A percentile compares a stretch with the other conserved stretches of the same genome.
These are phyloP conservation scores for Rosa persica DNA, from an alignment of 306 rosid genomes.

Conservation along the genomic window DNA sequence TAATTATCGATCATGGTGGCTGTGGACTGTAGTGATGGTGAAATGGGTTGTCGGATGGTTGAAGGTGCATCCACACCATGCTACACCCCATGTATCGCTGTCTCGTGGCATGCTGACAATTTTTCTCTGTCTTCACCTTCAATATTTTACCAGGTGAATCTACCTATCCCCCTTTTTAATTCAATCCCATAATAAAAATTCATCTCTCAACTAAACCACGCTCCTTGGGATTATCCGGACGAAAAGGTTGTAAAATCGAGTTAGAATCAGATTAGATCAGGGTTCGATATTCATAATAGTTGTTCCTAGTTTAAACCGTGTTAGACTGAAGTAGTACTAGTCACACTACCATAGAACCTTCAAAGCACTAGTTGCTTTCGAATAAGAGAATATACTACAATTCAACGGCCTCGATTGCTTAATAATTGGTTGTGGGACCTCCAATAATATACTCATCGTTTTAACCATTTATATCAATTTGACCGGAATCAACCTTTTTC, in stretches of 20 bases:
- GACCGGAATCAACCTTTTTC: background rate
- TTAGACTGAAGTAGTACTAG: background rate
- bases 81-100: conserved; percentile 24
- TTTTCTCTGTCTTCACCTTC: conserved; percentile 22
- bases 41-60: conserved; percentile 20
- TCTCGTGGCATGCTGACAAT: conserved; percentile 48
- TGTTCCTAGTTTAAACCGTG: background rate
- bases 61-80: conserved; percentile 24
- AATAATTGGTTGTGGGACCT: conserved; percentile 23
- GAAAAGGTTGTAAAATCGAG: background rate
- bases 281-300: background rate
- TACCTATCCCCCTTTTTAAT: conserved; percentile 7
- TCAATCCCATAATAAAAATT: background rate
- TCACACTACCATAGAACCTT: background rate
- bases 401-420: conserved; percentile 28
- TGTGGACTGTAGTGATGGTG: conserved; percentile 3
- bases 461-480: conserved; percentile 3
- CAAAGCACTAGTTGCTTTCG: background rate
- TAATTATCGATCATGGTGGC: background rate
- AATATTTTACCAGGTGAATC: conserved; percentile 31
- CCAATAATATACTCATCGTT: conserved; percentile 19
- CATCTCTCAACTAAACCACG: background rate
- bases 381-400: conserved; percentile 13
- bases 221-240: no score
- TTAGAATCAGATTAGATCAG: background rate